phyloP scores from a whole-genome alignment of 805 yeast species.

The Blastobotrys parvus region DNA sequence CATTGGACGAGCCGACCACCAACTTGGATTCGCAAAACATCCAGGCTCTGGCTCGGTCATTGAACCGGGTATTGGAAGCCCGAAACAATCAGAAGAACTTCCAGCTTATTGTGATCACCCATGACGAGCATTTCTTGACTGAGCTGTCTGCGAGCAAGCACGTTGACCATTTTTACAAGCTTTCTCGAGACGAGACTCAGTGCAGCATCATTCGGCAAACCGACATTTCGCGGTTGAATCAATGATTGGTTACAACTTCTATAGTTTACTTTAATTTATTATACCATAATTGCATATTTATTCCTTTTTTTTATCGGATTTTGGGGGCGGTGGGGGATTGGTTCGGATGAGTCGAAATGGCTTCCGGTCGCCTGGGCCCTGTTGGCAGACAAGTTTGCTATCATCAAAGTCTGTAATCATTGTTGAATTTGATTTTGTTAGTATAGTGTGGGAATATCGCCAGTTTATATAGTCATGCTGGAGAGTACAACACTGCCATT shows the following conservation, averaged over 20 bases:
- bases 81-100: slow-evolving; percentile 77
- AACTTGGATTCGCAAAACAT: slow-evolving; percentile 86
- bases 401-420: background rate
- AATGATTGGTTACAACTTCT: no score
- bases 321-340: no score
- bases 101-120: slow-evolving; percentile 92
- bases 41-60: slow-evolving; percentile 75
- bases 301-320: background rate
- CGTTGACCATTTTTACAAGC: slow-evolving; percentile 79
- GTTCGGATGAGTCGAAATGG: no score
- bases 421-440: background rate
- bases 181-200: slow-evolving; percentile 73
- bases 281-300: background rate
- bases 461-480: background rate
- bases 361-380: no score
- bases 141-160: slow-evolving; percentile 79
- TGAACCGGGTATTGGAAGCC: slow-evolving; percentile 63
- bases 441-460: background rate
- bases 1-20: slow-evolving; percentile 96
- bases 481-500: background rate
- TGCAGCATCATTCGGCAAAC: slow-evolving; percentile 54
- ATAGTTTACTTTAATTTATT: background rate
- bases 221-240: no score
- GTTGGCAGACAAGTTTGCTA: no score
- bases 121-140: slow-evolving; percentile 83